Evolutionary conservation across 1,284 basidiomycete genomes (phyloP).

Genomic region (Ceratobasidium sp.): DNA sequence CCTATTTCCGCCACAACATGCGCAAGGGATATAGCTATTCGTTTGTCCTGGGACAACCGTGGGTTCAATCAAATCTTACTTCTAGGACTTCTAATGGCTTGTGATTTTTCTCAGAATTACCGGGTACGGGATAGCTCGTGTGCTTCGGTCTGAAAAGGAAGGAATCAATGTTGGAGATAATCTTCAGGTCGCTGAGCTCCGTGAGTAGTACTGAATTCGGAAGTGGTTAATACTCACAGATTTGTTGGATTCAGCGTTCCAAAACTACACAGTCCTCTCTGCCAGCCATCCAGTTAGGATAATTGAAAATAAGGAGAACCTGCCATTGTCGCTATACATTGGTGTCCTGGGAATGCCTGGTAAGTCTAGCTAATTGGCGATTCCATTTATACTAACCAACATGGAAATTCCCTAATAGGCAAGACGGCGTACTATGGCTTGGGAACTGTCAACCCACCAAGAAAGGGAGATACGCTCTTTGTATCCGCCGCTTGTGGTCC

Average conservation of each 20-base stretch:
- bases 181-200: not conserved
- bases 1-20: slow-evolving; percentile 53
- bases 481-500: slow-evolving; percentile 46
- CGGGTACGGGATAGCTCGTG: slow-evolving; percentile 7
- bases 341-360: slow-evolving; percentile 48
- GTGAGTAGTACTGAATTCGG: not conserved
- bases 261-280: not conserved
- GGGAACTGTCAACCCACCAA: not conserved
- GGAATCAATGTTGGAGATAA: slow-evolving; percentile 22
- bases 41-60: slow-evolving; percentile 23
- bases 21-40: slow-evolving; percentile 13
- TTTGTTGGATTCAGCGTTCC: slow-evolving; percentile 1
- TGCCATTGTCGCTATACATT: slow-evolving; percentile 43
- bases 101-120: not conserved
- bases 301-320: slow-evolving; percentile 31
- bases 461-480: slow-evolving; percentile 45
- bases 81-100: not conserved
- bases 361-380: slow-evolving; percentile 34
- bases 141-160: slow-evolving; percentile 33
- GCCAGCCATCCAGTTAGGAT: not conserved
- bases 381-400: not conserved
- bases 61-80: not conserved
- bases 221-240: not conserved
- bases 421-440: slow-evolving; percentile 52
- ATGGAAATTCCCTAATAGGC: slow-evolving; percentile 43